phyloP scores from a whole-genome alignment of 345 rosid genomes.

The Dipteronia dyeriana region DNA sequence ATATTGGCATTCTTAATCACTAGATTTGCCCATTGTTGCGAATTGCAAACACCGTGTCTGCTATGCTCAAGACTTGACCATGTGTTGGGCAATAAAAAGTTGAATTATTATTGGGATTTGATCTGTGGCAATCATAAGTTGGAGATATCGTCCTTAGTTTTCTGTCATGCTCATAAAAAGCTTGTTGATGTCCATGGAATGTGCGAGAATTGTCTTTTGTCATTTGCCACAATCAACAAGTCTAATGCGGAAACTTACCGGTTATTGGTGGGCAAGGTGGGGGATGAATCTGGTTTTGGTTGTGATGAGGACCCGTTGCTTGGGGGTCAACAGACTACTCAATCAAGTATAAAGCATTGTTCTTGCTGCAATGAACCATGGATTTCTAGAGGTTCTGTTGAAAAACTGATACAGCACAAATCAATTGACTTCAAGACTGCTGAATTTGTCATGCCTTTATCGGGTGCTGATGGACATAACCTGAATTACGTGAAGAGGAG shows the following conservation, averaged over 20 bases:
- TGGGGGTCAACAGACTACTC: conserved; percentile 25
- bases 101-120: conserved; percentile 63
- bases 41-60: conserved; percentile 72
- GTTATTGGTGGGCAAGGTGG: conserved; percentile 75
- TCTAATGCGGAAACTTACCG: conserved; percentile 84
- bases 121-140: conserved; percentile 77
- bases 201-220: conserved; percentile 79
- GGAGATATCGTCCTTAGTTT: conserved; percentile 80
- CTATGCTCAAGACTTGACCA: conserved; percentile 92
- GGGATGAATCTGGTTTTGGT: conserved; percentile 49
- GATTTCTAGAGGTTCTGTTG: conserved; percentile 39
- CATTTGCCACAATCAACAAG: conserved; percentile 72
- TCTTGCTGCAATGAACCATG: conserved; percentile 70
- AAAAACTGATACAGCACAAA: conserved; percentile 31
- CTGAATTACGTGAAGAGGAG: conserved; percentile 23
- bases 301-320: conserved; percentile 32
- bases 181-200: conserved; percentile 80
- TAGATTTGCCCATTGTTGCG: conserved; percentile 57
- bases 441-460: conserved; percentile 35
- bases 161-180: conserved; percentile 75
- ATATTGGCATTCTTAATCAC: conserved; percentile 60
- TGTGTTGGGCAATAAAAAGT: conserved; percentile 50
- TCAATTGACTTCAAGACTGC: conserved; percentile 31
- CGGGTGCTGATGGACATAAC: conserved; percentile 26
- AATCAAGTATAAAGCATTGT: conserved; percentile 38